These are phyloP conservation scores for Neurospora sp. DNA, from an alignment of 495 filamentous ascomycete genomes.

Conservation along the genomic window DNA sequence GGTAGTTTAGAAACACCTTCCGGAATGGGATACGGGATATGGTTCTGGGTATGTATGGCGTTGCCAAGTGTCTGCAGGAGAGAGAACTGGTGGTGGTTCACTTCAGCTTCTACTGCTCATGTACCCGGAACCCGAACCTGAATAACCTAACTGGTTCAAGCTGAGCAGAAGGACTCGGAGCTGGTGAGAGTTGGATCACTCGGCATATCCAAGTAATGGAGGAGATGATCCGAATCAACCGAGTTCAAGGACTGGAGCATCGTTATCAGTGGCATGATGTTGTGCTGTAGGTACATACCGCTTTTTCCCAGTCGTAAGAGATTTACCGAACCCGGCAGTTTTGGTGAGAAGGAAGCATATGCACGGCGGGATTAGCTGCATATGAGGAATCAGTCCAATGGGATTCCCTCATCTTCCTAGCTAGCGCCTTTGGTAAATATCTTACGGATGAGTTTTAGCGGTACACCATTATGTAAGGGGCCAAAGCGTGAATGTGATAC, in stretches of 20 bases:
- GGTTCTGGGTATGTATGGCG: background rate
- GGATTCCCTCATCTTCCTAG: no score
- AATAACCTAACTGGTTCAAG: background rate
- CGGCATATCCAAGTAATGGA: background rate
- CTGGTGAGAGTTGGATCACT: background rate
- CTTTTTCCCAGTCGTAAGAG: no score
- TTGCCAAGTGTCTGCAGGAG: background rate
- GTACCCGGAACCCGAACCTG: background rate
- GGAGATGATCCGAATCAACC: background rate
- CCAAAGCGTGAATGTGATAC: background rate
- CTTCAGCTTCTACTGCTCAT: background rate
- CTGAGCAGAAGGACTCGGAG: background rate
- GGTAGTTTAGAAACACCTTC: background rate
- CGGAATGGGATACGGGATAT: background rate
- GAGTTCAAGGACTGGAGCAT: background rate
- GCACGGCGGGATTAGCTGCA: no score
- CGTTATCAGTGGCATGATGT: background rate
- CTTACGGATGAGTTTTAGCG: no score
- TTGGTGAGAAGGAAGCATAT: no score
- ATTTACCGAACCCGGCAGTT: no score
- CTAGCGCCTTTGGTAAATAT: no score
- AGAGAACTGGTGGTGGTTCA: background rate
- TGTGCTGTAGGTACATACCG: background rate
- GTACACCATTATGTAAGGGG: background rate
- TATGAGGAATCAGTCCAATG: no score